These are phyloP conservation scores for Ascobolus immersus DNA, from an alignment of 495 filamentous ascomycete genomes.

Conservation along the genomic window DNA sequence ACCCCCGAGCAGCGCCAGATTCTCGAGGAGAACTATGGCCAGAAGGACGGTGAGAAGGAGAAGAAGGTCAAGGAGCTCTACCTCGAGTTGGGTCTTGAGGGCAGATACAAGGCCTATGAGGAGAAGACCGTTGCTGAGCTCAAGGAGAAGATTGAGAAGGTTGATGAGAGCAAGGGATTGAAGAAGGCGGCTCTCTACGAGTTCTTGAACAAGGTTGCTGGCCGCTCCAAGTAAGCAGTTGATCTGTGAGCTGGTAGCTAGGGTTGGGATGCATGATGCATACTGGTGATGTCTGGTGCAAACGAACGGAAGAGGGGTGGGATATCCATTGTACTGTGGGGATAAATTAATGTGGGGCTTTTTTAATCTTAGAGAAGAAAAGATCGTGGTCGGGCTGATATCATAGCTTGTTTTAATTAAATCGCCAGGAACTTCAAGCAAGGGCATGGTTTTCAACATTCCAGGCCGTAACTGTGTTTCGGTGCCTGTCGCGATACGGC, in stretches of 20 bases:
- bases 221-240: conserved; percentile 56
- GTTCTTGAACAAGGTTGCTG: conserved; percentile 91
- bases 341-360: too few species aligned
- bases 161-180: conserved; percentile 65
- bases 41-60: conserved; percentile 59
- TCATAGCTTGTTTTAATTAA: too few species aligned
- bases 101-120: conserved; percentile 67
- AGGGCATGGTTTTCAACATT: too few species aligned
- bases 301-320: too few species aligned
- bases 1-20: conserved; percentile 58
- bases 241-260: conserved; percentile 16
- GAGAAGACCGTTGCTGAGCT: conserved; percentile 56
- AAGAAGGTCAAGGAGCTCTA: conserved; percentile 66
- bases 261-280: conserved; percentile 15
- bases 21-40: conserved; percentile 66
- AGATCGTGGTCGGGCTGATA: too few species aligned
- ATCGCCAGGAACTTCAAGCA: too few species aligned
- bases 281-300: conserved; percentile 17
- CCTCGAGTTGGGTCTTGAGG: conserved; percentile 55
- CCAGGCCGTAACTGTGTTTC: too few species aligned
- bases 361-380: too few species aligned
- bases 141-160: conserved; percentile 39
- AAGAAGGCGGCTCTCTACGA: conserved; percentile 73
- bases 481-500: too few species aligned
- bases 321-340: too few species aligned